Conservation (phyloP, 306 rosid genomes). For the Sindora glabra region DNA sequence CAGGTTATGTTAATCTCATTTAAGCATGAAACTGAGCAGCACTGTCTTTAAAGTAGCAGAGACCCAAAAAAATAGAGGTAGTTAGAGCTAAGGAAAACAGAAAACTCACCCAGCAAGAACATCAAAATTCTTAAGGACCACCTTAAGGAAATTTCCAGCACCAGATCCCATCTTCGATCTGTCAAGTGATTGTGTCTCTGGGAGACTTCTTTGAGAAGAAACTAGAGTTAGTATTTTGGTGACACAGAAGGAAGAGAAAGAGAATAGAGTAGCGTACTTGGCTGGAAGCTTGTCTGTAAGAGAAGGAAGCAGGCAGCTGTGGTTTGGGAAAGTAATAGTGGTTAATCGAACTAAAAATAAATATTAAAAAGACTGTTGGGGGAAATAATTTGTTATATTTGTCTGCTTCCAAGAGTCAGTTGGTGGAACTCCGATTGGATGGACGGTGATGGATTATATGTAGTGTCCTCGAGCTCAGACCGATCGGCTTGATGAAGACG, state of each 20-base stretch:
- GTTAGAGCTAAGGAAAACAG: too few species aligned
- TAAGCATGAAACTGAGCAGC: not conserved
- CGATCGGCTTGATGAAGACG: too few species aligned
- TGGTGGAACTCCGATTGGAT: too few species aligned
- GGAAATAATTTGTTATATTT: too few species aligned
- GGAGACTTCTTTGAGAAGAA: not conserved
- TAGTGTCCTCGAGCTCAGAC: too few species aligned
- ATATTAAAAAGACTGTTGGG: too few species aligned
- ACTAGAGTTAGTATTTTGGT: not conserved
- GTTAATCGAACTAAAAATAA: too few species aligned
- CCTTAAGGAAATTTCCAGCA: slow-evolving; percentile 64
- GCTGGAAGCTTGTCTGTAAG: not conserved
- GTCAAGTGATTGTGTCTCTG: not conserved
- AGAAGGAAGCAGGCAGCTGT: not conserved
- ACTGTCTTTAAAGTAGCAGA: not conserved
- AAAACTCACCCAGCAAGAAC: slow-evolving; percentile 84
- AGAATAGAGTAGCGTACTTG: not conserved
- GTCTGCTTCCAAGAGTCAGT: too few species aligned
- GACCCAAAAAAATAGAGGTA: not conserved
- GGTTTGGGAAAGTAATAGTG: not conserved
- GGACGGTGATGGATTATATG: too few species aligned
- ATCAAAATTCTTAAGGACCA: slow-evolving; percentile 69
- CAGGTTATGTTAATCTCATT: not conserved
- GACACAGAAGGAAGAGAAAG: too few species aligned
- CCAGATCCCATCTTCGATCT: slow-evolving; percentile 77